Evolutionary conservation across 306 rosid genomes (phyloP), one percentile per base, ranked within the genome.

Genomic region (Begonia fuchsioides): DNA sequence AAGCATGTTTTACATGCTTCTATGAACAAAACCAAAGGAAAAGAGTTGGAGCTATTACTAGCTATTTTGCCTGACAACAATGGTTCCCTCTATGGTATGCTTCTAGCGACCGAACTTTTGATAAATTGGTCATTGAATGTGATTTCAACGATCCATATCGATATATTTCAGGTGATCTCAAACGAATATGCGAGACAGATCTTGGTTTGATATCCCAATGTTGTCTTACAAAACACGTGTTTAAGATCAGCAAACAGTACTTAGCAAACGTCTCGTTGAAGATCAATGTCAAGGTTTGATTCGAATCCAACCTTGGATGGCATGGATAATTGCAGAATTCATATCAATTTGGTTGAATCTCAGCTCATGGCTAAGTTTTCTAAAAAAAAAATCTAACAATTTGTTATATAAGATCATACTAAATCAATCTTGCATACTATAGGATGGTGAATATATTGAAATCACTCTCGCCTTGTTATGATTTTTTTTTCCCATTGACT

Each of bases 21-120:
- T 13, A 65, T 72, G 63, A 82, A 71, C 78, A 86, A 82, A 64
- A 82, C 74, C 8, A 86, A 86, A 58, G 96, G 94, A 53, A 86
- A 86, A 67, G 96, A 86, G 49, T 61, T 86, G 32, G 96, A 86
- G 68, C 86, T 86, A 46, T 44, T 86, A 55, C 66, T 86, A 62
- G 96, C 82, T 59, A 76, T 86, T 56, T 75, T 86, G 68, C 96
- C 96, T 1, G 96, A 86, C 83, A 86, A 68, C 64, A 86, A 86
- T 3, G 96, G 96, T 6, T 86, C 94, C 18, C 81, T 86, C 7
- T 86, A 86, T 45, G 96, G 96, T 82, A 59, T 58, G 76, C 53
- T 39, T 20, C 44, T 47, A 9, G 17, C 13, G 6, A 13, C 17
- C 20, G 40, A 48, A 38, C 13, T 61, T 39, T 48, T 53, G 48